phyloP scores from a whole-genome alignment of 192 early-diverging fungal species.

The Phycomyces nitens region DNA sequence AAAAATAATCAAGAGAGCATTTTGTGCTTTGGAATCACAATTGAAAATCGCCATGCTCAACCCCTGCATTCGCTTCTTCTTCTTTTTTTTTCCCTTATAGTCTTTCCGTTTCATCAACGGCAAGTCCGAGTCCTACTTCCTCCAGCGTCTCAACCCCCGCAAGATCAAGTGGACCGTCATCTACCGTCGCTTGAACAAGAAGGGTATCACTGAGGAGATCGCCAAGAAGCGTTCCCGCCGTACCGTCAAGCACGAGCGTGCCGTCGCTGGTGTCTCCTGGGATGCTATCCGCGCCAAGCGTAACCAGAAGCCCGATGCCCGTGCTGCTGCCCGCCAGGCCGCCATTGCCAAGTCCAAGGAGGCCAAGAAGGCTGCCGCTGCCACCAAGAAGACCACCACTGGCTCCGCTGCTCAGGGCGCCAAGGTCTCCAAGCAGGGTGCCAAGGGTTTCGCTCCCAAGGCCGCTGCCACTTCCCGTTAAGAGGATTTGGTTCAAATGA shows the following conservation, averaged over 20 bases:
- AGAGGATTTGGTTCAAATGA: constrained; percentile 17
- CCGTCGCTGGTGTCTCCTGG: constrained; percentile 89
- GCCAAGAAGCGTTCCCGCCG: constrained; percentile 92
- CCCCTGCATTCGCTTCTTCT: background rate
- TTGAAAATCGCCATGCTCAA: too few species aligned
- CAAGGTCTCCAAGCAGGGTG: constrained; percentile 78
- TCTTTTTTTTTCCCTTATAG: constrained; percentile 44
- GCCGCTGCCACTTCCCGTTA: constrained; percentile 79
- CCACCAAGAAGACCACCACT: constrained; percentile 73
- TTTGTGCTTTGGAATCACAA: too few species aligned
- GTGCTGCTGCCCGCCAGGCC: constrained; percentile 81
- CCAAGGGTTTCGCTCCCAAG: constrained; percentile 76
- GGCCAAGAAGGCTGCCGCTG: constrained; percentile 81
- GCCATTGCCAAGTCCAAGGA: constrained; percentile 87
- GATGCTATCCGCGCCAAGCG: constrained; percentile 96
- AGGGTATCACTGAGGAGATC: constrained; percentile 93
- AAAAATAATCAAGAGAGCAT: too few species aligned
- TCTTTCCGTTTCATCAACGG: constrained; percentile 94
- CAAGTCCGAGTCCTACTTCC: constrained; percentile 94
- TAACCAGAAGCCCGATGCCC: constrained; percentile 90
- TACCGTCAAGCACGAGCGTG: constrained; percentile 91
- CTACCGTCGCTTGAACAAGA: constrained; percentile 97
- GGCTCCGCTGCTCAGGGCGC: constrained; percentile 11
- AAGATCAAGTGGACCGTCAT: constrained; percentile 95
- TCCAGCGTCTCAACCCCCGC: constrained; percentile 94